phyloP scores from a whole-genome alignment of 164 flowering plant species.

The Stephania cephalantha region DNA sequence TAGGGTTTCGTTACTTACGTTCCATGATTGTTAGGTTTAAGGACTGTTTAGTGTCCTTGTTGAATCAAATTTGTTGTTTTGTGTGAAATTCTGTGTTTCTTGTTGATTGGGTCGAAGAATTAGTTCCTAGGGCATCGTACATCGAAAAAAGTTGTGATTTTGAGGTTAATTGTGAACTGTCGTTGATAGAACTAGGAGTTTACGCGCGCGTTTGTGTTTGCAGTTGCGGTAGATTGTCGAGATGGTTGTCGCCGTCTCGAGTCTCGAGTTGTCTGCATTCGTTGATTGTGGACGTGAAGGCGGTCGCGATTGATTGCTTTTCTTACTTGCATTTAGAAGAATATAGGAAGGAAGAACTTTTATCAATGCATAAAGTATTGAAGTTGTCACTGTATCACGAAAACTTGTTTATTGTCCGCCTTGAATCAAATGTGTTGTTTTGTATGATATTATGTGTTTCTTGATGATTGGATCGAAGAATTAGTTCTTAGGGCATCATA shows the following conservation, averaged over 20 bases:
- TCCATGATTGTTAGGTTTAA: not conserved
- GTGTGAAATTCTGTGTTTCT: not conserved
- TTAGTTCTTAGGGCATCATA: not conserved
- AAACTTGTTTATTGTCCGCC: not conserved
- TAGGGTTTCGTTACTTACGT: not conserved
- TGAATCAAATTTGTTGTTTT: not conserved
- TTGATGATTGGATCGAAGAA: not conserved
- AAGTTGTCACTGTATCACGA: too few relatives aligned
- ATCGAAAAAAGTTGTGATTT: too few relatives aligned
- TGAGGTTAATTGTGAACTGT: not conserved
- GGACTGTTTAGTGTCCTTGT: not conserved
- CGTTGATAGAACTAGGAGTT: not conserved
- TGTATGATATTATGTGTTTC: not conserved
- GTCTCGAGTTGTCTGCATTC: not conserved
- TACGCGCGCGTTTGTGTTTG: not conserved
- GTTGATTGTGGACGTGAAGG: not conserved
- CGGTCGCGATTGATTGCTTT: not conserved
- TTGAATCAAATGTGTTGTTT: not conserved
- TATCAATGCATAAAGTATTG: not conserved
- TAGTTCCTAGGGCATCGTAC: not conserved
- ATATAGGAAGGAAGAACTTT: not conserved
- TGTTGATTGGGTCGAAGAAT: not conserved
- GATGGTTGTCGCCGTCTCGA: not conserved
- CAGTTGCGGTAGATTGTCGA: not conserved
- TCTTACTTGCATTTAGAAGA: not conserved